phyloP scores from a whole-genome alignment of 2,329 filamentous ascomycete genomes.

The Thelonectria rubi region DNA sequence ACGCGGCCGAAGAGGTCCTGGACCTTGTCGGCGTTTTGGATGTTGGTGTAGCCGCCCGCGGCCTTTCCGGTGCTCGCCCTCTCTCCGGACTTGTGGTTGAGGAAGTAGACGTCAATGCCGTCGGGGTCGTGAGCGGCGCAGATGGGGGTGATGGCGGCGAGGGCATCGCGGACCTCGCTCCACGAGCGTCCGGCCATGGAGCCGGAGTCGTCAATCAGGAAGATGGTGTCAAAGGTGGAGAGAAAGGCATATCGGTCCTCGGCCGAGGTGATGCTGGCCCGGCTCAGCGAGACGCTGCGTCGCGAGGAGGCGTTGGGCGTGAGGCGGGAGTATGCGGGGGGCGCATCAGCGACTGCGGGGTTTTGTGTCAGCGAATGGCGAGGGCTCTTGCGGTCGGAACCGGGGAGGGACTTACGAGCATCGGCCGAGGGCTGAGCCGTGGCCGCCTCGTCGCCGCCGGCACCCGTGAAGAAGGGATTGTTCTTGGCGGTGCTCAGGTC shows the following conservation, averaged over 20 bases:
- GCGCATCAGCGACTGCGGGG: slow-evolving; percentile 42
- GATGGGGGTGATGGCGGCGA: slow-evolving; percentile 80
- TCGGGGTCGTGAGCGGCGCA: slow-evolving; percentile 82
- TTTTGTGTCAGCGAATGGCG: not conserved
- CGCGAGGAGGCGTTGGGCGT: slow-evolving; percentile 19
- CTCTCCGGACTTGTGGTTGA: slow-evolving; percentile 70
- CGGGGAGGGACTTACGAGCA: slow-evolving; percentile 13
- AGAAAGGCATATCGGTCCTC: slow-evolving; percentile 83
- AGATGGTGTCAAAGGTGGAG: slow-evolving; percentile 81
- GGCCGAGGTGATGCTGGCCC: slow-evolving; percentile 48
- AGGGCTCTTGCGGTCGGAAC: not conserved
- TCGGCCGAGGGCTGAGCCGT: not conserved
- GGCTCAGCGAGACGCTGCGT: slow-evolving; percentile 27
- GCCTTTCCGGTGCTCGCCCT: slow-evolving; percentile 50
- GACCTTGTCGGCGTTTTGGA: slow-evolving; percentile 67
- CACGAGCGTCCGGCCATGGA: slow-evolving; percentile 84
- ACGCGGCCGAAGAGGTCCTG: slow-evolving; percentile 75
- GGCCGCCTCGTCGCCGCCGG: not conserved
- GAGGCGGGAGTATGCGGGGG: slow-evolving; percentile 47
- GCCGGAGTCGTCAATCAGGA: slow-evolving; percentile 91
- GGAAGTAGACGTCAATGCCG: slow-evolving; percentile 90
- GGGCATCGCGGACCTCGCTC: slow-evolving; percentile 75
- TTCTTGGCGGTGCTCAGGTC: not conserved
- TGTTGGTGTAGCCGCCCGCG: slow-evolving; percentile 68
- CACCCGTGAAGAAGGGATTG: slow-evolving; percentile 19